Base-by-base conservation (phyloP, 495 filamentous ascomycete species). In the Podospora conica region DNA sequence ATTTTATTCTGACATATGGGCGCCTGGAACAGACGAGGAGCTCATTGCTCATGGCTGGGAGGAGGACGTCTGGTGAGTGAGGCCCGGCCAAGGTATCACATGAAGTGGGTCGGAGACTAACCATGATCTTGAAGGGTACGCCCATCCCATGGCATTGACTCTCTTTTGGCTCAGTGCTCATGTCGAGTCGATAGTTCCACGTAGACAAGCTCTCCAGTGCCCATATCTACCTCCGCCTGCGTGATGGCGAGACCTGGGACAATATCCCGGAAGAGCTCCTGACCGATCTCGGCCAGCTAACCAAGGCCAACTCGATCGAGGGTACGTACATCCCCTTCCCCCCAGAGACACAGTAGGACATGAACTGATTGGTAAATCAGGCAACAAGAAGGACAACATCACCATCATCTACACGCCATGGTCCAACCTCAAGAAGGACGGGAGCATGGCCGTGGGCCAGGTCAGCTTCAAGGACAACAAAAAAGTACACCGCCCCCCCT, bases 321-420 rank as follows among this genome's bases (percentile, higher is more conserved):
- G 96, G 40, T 48, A 7, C 18, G 40, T 48, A 7, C 18, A 18
- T 48, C 40, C n/a, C 1, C 40, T n/a, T 48, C 33, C n/a, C 33
- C 2, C 31, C 15, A 40, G 31, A 18, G 11, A 5, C 33, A 1
- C 33, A 18, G 33, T 0, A 48, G 15, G 18, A n/a, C 33, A 48
- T 8, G 18, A 48, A 7, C 40, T 48, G 6, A 48, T 3, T 2
- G 40, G 15, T 3, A 9, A 1, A 8, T 18, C 40, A 48, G 40
- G 95, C 65, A 98, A 98, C 80, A 98, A 98, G 79, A 97, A 97
- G 79, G 95, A 98, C 72, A 98, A 98, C 77, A 83, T 98, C 66
- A 96, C 91, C 18, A 79, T 98, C 64, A 93, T 98, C 70, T 98
- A 98, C 78, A 98, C 95, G 3, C 96, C 95, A 21, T 98, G 96